Conservation (phyloP, 176 grass and related monocot species). For the Zizania latifolia region DNA sequence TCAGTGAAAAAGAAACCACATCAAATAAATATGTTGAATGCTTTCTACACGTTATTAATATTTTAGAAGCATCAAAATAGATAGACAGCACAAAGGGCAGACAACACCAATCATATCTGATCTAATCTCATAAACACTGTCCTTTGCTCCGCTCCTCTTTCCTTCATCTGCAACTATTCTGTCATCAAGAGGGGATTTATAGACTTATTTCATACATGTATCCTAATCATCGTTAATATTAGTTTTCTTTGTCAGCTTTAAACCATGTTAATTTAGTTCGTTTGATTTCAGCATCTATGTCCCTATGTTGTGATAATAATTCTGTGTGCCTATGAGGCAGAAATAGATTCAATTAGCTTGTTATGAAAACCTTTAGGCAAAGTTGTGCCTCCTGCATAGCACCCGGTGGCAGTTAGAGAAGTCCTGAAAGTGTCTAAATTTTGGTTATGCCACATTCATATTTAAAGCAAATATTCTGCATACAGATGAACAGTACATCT, state of each 20-base stretch:
- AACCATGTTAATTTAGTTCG: not conserved
- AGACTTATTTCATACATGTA: not conserved
- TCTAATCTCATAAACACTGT: not conserved
- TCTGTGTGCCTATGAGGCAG: not conserved
- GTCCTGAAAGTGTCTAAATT: not conserved
- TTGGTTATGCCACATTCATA: not conserved
- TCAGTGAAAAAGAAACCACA: not conserved
- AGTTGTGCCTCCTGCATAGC: not conserved
- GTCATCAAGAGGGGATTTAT: not conserved
- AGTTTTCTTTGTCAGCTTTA: not conserved
- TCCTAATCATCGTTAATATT: not conserved
- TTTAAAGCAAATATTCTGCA: not conserved
- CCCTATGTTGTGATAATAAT: not conserved
- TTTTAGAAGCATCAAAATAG: conserved; percentile 5
- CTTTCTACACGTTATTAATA: not conserved
- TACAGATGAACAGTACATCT: not conserved
- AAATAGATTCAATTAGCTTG: not conserved
- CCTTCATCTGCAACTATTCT: not conserved
- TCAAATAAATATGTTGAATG: not conserved
- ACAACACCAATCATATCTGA: not conserved
- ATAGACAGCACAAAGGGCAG: not conserved
- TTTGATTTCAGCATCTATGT: not conserved
- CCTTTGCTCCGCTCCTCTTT: not conserved
- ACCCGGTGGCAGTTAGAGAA: not conserved
- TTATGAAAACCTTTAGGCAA: not conserved